Conservation (phyloP, 352 stramenopile genomes). For the Pythium dissimile region DNA sequence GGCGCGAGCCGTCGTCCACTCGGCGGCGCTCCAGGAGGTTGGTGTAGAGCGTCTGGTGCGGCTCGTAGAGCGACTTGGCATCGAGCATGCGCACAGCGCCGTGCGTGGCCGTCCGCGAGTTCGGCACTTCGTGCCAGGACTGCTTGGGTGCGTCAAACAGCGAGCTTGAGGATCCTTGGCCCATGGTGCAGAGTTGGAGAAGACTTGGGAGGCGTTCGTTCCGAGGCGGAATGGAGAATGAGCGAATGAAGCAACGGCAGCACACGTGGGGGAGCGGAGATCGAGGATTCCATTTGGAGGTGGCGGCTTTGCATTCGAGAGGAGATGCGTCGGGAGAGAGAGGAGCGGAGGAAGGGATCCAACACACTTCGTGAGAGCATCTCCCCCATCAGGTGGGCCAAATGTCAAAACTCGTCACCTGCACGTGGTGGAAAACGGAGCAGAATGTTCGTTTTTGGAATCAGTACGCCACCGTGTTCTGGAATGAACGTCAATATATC, state of each 20-base stretch:
- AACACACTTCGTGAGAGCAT: too few species aligned
- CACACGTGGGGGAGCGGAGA: neutral
- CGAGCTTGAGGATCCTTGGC: conserved; percentile 19
- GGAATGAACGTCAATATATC: too few species aligned
- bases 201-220: neutral
- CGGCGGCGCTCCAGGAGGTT: conserved; percentile 39
- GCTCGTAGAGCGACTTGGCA: conserved; percentile 27
- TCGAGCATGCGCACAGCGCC: conserved; percentile 22
- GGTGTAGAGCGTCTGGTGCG: conserved; percentile 48
- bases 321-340: too few species aligned
- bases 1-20: conserved; percentile 46
- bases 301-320: too few species aligned
- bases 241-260: too few species aligned
- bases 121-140: conserved; percentile 20
- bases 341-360: too few species aligned
- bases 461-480: too few species aligned
- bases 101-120: conserved; percentile 12
- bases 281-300: too few species aligned
- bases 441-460: too few species aligned
- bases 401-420: too few species aligned
- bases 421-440: too few species aligned
- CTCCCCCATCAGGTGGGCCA: too few species aligned
- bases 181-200: conserved; percentile 2
- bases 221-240: conserved; percentile 10
- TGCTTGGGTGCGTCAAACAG: conserved; percentile 13